These are phyloP conservation scores for Lithospermum erythrorhizon DNA, from an alignment of 257 asterid species.

Conservation along the genomic window DNA sequence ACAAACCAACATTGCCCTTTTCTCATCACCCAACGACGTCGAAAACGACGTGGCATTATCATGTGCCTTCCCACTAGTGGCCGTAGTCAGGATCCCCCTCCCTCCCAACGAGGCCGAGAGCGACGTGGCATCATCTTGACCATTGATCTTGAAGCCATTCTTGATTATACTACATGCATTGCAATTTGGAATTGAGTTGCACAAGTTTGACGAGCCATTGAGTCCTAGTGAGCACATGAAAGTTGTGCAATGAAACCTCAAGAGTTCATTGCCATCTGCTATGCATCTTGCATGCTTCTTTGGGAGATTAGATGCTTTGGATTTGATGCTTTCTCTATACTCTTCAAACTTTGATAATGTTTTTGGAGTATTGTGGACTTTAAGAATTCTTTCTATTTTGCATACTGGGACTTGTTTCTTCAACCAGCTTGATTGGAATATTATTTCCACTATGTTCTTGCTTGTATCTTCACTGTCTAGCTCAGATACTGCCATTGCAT, in stretches of 20 bases:
- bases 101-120: background rate
- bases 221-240: slow-evolving; percentile 72
- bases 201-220: slow-evolving; percentile 67
- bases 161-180: slow-evolving; percentile 49
- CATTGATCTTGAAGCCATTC: slow-evolving; percentile 47
- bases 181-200: slow-evolving; percentile 58
- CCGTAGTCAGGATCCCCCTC: slow-evolving; percentile 61
- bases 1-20: slow-evolving; percentile 82
- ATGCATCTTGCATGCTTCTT: slow-evolving; percentile 86
- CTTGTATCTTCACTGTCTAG: slow-evolving; percentile 81
- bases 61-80: slow-evolving; percentile 75
- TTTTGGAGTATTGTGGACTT: slow-evolving; percentile 66
- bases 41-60: slow-evolving; percentile 32
- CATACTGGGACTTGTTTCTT: slow-evolving; percentile 63
- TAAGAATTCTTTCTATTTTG: slow-evolving; percentile 69
- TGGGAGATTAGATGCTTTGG: slow-evolving; percentile 50
- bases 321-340: slow-evolving; percentile 63
- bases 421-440: slow-evolving; percentile 90
- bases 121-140: slow-evolving; percentile 9
- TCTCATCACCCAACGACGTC: slow-evolving; percentile 29
- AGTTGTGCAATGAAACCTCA: slow-evolving; percentile 77
- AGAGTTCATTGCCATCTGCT: slow-evolving; percentile 88
- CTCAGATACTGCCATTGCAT: slow-evolving; percentile 50
- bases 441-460: slow-evolving; percentile 90
- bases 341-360: slow-evolving; percentile 74